phyloP scores from a whole-genome alignment of 345 rosid genomes.

The Erysimum cheiranthoides region DNA sequence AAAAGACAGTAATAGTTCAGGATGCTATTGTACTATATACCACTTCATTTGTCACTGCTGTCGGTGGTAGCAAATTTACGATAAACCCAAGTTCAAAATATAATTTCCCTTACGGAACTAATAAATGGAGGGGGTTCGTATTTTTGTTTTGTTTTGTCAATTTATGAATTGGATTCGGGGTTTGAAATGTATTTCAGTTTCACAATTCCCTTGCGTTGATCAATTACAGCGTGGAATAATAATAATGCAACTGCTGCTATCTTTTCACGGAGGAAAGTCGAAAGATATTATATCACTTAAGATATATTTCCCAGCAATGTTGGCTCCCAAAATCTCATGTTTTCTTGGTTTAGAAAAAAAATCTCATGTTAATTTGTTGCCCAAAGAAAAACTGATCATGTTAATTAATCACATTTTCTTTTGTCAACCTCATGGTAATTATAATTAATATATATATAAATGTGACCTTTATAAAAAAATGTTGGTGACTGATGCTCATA shows the following conservation, averaged over 20 bases:
- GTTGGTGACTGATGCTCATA: not conserved
- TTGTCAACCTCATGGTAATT: conserved; percentile 1
- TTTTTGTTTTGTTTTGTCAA: conserved; percentile 1
- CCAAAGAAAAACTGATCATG: not conserved
- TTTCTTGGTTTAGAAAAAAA: not conserved
- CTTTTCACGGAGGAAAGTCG: not conserved
- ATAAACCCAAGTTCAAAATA: conserved; percentile 14
- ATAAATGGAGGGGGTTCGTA: not conserved
- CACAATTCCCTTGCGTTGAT: conserved; percentile 22
- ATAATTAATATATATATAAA: not conserved
- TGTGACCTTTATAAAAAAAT: conserved; percentile 3
- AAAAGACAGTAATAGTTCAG: conserved; percentile 35
- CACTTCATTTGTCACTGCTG: conserved; percentile 38
- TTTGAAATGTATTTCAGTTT: not conserved
- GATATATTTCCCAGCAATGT: not conserved
- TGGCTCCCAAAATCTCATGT: not conserved
- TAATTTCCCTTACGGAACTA: not conserved
- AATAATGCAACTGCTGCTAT: conserved; percentile 19
- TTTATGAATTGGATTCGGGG: conserved; percentile 31
- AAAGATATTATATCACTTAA: conserved; percentile 4
- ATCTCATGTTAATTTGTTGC: not conserved
- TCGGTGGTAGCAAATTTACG: conserved; percentile 32
- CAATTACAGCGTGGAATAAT: conserved; percentile 26
- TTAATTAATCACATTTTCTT: not conserved
- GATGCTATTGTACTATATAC: conserved; percentile 19